Percentiles rank a stretch among this genome's conserved stretches.
phyloP scores from a whole-genome alignment of 2,329 filamentous ascomycete species.

The Rhynchosporium graminicola region DNA sequence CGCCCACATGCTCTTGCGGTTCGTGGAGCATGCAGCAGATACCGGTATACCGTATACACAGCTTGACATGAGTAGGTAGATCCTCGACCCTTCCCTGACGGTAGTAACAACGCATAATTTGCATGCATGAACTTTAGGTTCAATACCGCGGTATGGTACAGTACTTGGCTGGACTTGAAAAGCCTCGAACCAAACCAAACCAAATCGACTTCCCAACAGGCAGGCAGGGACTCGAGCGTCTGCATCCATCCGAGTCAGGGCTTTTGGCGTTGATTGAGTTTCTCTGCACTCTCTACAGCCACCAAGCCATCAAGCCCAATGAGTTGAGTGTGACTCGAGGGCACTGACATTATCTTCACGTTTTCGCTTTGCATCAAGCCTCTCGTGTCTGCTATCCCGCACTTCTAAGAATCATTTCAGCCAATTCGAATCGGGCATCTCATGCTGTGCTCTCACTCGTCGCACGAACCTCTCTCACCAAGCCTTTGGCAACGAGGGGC shows the following conservation, averaged over 20 bases:
- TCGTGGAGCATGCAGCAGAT: neutral
- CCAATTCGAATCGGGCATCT: neutral
- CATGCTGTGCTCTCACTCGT: neutral
- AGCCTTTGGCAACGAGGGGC: neutral
- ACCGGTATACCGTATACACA: neutral
- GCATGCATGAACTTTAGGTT: neutral
- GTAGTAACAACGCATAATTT: neutral
- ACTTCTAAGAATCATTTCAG: neutral
- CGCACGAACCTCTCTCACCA: slow-evolving; percentile 7
- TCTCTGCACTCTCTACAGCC: slow-evolving; percentile 2
- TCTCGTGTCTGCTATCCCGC: slow-evolving; percentile 8
- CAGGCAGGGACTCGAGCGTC: too few species aligned
- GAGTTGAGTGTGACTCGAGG: neutral
- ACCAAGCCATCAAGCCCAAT: slow-evolving; percentile 6
- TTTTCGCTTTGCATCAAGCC: slow-evolving; percentile 2
- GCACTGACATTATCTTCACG: slow-evolving; percentile 2
- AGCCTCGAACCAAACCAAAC: neutral
- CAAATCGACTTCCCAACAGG: too few species aligned
- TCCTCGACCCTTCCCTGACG: neutral
- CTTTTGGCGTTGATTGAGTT: neutral
- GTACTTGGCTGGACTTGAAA: neutral
- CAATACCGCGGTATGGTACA: neutral
- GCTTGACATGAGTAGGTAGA: neutral
- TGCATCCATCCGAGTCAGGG: neutral
- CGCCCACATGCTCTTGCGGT: neutral